These are phyloP conservation scores for Ceratocystis alfenasii DNA, from an alignment of 2,329 filamentous ascomycete species.

Conservation along the genomic window DNA sequence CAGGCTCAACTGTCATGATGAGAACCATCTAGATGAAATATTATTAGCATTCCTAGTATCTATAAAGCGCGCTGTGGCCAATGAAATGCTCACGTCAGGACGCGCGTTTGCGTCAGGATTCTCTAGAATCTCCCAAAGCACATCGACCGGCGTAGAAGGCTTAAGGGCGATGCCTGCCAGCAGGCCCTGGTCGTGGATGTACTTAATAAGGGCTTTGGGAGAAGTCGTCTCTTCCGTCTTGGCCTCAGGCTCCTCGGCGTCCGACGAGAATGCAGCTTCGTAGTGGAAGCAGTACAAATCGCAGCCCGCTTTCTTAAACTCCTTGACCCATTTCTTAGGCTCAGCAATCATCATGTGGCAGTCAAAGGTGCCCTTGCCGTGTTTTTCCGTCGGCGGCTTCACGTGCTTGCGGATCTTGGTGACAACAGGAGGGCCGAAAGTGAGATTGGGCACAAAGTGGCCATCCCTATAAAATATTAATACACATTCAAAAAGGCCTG, in stretches of 20 bases:
- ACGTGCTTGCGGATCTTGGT: constrained; percentile 86
- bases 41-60: constrained; percentile 20
- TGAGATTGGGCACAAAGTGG: constrained; percentile 97
- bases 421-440: constrained; percentile 88
- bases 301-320: constrained; percentile 86
- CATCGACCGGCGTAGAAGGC: constrained; percentile 78
- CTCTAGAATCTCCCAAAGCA: constrained; percentile 82
- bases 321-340: constrained; percentile 97
- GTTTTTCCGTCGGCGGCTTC: constrained; percentile 53
- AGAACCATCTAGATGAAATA: constrained; percentile 67
- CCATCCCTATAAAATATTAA: constrained; percentile 59
- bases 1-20: constrained; percentile 95
- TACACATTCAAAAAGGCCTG: constrained; percentile 1
- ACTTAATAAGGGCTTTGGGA: constrained; percentile 73
- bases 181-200: constrained; percentile 81
- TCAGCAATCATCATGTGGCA: constrained; percentile 99
- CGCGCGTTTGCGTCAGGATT: constrained; percentile 58
- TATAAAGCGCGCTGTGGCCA: not conserved
- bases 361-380: constrained; percentile 86
- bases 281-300: constrained; percentile 99
- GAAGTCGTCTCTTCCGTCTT: constrained; percentile 60
- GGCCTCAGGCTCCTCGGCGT: constrained; percentile 65
- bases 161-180: constrained; percentile 92
- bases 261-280: constrained; percentile 83
- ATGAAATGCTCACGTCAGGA: constrained; percentile 61